Evolutionary conservation across 352 stramenopile genomes (phyloP).

Genomic region (Phytophthora sansomeana): DNA sequence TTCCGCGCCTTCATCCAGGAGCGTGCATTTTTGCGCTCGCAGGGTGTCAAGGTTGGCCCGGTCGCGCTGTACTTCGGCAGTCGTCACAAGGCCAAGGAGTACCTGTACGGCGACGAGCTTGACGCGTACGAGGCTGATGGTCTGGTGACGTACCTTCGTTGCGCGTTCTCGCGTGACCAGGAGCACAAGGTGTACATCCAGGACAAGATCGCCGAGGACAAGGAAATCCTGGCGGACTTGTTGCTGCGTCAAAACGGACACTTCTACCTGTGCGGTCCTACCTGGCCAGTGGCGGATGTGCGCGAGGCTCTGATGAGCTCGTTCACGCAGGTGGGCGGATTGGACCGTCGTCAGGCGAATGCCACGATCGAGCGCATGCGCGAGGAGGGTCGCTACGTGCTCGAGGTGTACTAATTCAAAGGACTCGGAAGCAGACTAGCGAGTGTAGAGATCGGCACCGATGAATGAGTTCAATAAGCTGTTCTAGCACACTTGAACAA

Average conservation of each 20-base stretch:
- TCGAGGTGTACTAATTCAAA: constrained; percentile 82
- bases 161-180: constrained; percentile 91
- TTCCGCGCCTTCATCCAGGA: constrained; percentile 94
- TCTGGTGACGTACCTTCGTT: constrained; percentile 83
- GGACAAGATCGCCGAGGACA: constrained; percentile 87
- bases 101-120: constrained; percentile 95
- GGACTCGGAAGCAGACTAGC: no score
- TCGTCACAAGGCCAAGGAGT: constrained; percentile 94
- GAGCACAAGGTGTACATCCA: constrained; percentile 93
- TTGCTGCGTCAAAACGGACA: constrained; percentile 81
- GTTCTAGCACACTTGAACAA: no score
- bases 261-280: constrained; percentile 89
- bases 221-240: constrained; percentile 72
- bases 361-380: constrained; percentile 83
- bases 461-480: no score
- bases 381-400: constrained; percentile 80
- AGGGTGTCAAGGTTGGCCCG: constrained; percentile 73
- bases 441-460: no score
- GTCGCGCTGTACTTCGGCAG: constrained; percentile 96
- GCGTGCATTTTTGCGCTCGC: constrained; percentile 74
- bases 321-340: constrained; percentile 56
- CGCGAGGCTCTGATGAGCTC: constrained; percentile 70
- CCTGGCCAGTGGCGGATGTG: constrained; percentile 82
- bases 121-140: constrained; percentile 86
- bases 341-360: constrained; percentile 76